These are phyloP conservation scores for Termitomyces sp. DNA, from an alignment of 768 basidiomycete species.

Conservation along the genomic window DNA sequence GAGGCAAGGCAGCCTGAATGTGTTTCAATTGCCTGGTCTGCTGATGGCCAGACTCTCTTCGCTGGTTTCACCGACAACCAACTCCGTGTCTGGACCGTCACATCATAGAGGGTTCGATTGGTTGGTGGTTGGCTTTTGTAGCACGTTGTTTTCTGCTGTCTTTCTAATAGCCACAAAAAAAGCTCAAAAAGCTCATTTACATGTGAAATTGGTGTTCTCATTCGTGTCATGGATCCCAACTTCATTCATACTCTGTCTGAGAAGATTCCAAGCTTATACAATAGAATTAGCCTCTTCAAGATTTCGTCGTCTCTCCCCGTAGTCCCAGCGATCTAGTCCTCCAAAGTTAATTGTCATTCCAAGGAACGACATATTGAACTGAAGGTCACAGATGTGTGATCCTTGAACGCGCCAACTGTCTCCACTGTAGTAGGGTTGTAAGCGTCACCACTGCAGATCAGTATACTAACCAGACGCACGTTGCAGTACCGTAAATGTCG, in stretches of 20 bases:
- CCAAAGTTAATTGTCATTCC: conserved; percentile 75
- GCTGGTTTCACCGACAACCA: conserved; percentile 96
- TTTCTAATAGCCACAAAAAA: conserved; percentile 23
- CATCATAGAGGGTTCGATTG: conserved; percentile 44
- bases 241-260: not conserved
- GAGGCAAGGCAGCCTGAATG: conserved; percentile 84
- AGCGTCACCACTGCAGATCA: conserved; percentile 1
- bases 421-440: conserved; percentile 43
- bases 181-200: conserved; percentile 28
- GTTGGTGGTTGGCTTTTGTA: conserved; percentile 16
- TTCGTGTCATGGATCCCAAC: not conserved
- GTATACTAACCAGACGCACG: conserved; percentile 44
- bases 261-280: not conserved
- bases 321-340: conserved; percentile 74
- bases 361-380: conserved; percentile 59
- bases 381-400: conserved; percentile 69
- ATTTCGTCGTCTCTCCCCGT: conserved; percentile 60
- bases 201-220: not conserved
- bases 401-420: conserved; percentile 81
- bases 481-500: conserved; percentile 75
- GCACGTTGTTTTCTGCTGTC: conserved; percentile 21
- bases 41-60: conserved; percentile 96
- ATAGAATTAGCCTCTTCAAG: conserved; percentile 45
- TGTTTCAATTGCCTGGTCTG: conserved; percentile 97
- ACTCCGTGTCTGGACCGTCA: conserved; percentile 90